phyloP scores from a whole-genome alignment of 2,329 filamentous ascomycete species.

The Stagonosporopsis rhizophila region DNA sequence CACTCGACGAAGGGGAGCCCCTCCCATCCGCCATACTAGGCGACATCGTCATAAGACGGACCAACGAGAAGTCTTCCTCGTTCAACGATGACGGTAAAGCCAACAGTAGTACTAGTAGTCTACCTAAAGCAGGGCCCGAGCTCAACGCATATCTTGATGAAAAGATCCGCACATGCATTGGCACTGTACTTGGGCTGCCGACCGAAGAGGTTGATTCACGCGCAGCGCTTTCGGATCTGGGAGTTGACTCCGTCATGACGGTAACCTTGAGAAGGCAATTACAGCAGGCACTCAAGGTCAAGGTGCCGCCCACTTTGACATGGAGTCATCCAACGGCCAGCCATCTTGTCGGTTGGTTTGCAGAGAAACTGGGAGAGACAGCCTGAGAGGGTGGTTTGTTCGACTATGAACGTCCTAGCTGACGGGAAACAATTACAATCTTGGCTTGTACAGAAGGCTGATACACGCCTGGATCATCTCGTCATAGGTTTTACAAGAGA shows the following conservation, averaged over 20 bases:
- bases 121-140: slow-evolving; percentile 29
- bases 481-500: too few species aligned
- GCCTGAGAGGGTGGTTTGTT: neutral
- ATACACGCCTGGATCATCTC: neutral
- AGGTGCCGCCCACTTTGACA: slow-evolving; percentile 49
- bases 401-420: neutral
- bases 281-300: slow-evolving; percentile 43
- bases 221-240: slow-evolving; percentile 46
- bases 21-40: slow-evolving; percentile 4
- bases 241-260: slow-evolving; percentile 52
- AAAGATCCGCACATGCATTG: slow-evolving; percentile 45
- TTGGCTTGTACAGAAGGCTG: neutral
- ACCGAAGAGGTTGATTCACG: slow-evolving; percentile 43
- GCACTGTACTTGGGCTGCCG: slow-evolving; percentile 36
- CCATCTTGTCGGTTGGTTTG: slow-evolving; percentile 47
- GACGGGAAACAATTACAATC: neutral
- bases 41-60: slow-evolving; percentile 7
- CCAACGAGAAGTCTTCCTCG: slow-evolving; percentile 8
- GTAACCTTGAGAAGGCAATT: slow-evolving; percentile 44
- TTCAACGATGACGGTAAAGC: neutral
- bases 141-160: slow-evolving; percentile 37
- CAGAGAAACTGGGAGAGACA: slow-evolving; percentile 26
- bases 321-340: slow-evolving; percentile 51
- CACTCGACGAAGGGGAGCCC: slow-evolving; percentile 3
- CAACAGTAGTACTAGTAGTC: neutral